Percentiles rank a stretch among this genome's conserved stretches.
Evolutionary conservation across 345 rosid species (phyloP).

Genomic region (Toxicodendron radicans): DNA sequence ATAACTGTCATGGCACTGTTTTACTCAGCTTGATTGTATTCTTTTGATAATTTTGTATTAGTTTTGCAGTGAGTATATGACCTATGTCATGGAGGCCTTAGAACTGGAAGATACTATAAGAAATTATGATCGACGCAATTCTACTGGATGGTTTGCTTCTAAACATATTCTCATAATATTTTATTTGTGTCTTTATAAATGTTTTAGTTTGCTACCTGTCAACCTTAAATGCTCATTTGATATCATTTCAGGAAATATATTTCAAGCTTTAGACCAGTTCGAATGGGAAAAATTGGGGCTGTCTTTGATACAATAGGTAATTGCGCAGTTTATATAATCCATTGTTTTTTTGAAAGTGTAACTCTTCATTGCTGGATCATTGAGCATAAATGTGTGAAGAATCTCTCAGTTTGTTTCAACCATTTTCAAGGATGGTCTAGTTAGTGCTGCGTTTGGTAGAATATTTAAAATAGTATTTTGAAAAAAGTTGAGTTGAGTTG

Average conservation of each 20-base stretch:
- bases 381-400: conserved; percentile 15
- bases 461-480: too few species aligned
- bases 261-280: conserved; percentile 77
- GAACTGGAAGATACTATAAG: conserved; percentile 92
- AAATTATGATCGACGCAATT: conserved; percentile 74
- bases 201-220: conserved; percentile 3
- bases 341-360: background rate
- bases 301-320: conserved; percentile 76
- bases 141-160: conserved; percentile 87
- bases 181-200: conserved; percentile 2
- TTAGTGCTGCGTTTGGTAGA: too few species aligned
- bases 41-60: conserved; percentile 11
- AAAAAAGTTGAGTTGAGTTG: too few species aligned
- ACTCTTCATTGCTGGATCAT: conserved; percentile 6
- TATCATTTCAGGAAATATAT: conserved; percentile 69
- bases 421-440: conserved; percentile 3
- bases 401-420: background rate
- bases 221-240: conserved; percentile 20
- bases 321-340: background rate
- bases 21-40: background rate
- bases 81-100: conserved; percentile 77
- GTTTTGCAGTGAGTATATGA: conserved; percentile 79
- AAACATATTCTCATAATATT: conserved; percentile 10
- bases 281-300: conserved; percentile 67
- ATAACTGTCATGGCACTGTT: background rate